phyloP scores from a whole-genome alignment of 805 yeast species.

The Kuraishia borneana region DNA sequence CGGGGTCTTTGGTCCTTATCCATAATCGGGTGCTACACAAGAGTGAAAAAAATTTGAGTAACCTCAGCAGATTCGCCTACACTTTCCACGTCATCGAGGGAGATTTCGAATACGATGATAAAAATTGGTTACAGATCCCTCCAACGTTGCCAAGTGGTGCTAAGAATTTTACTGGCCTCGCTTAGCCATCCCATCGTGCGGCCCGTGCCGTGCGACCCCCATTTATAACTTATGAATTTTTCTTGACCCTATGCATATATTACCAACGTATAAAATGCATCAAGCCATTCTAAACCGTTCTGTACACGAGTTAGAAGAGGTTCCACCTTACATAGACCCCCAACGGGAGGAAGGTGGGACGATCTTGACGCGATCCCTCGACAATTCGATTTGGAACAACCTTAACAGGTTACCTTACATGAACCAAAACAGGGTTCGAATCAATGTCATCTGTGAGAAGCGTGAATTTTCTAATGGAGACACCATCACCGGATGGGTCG shows the following conservation, averaged over 20 bases:
- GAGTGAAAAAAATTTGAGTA: constrained; percentile 47
- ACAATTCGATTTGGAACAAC: constrained; percentile 7
- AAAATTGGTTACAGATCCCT: constrained; percentile 76
- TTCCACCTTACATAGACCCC: not conserved
- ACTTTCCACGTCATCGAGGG: constrained; percentile 79
- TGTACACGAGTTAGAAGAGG: constrained; percentile 4
- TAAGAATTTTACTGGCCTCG: constrained; percentile 39
- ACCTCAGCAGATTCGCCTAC: constrained; percentile 57
- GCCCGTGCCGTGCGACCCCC: no score
- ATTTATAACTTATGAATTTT: no score
- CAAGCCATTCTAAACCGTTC: constrained; percentile 7
- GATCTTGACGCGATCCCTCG: not conserved
- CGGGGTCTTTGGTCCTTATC: constrained; percentile 62
- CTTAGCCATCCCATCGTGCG: no score
- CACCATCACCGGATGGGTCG: not conserved
- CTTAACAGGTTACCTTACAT: constrained; percentile 6
- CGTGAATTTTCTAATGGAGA: not conserved
- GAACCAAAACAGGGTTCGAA: constrained; percentile 9
- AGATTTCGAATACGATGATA: constrained; percentile 40
- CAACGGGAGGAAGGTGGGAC: not conserved
- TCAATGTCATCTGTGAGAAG: constrained; percentile 13
- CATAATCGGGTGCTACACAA: constrained; percentile 65
- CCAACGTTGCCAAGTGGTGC: constrained; percentile 42
- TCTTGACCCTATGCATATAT: no score
- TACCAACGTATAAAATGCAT: constrained; percentile 11